Evolutionary conservation across 2,329 filamentous ascomycete genomes (phyloP), one percentile per base, ranked within the genome.

Genomic region (Achaetomium macrosporum): DNA sequence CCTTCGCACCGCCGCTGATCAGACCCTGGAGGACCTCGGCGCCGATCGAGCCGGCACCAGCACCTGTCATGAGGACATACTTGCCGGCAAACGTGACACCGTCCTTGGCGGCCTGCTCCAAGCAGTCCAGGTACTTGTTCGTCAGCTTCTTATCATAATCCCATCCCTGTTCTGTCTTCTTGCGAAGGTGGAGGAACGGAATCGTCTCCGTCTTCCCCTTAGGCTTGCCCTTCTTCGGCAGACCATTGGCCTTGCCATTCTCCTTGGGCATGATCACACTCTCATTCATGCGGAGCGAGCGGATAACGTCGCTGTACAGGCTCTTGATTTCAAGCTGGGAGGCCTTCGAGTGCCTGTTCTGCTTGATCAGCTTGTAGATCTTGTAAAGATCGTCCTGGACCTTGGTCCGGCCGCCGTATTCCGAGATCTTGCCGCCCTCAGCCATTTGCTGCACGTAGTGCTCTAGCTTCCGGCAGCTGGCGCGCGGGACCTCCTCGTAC

Each of bases 141-240:
- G 93, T 97, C 53, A 99, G 82, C 76, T 95, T 96, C 81, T 97
- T 99, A 83, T 90, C 97, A 77, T 97, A 99, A 67, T 97, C 91
- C 93, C 93, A 99, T 57, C 92, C 92, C 65, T 96, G 87, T 57
- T 91, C 83, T 50, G 88, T 84, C 73, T 95, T 95, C 71, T 90
- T 88, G 82, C 96, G 96, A 53, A 99, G 77, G 69, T 99, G 93
- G 49, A 99, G 75, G 83, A 99, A 99, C 33, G 93, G 93, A 62
- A 99, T 95, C 16, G 93, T 96, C 76, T 97, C 92, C 53, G 95
- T 85, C 77, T 96, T 96, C 70, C 90, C 90, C 77, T 93, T 95
- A 64, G 78, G 74, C 67, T 79, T 80, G 54, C 76, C 58, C 70
- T 83, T 83, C 66, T 80, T 76, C 58, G 68, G 66, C 1, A 70